Conservation (phyloP, 441 rosid genomes). For the Syzygium syzygioides region DNA sequence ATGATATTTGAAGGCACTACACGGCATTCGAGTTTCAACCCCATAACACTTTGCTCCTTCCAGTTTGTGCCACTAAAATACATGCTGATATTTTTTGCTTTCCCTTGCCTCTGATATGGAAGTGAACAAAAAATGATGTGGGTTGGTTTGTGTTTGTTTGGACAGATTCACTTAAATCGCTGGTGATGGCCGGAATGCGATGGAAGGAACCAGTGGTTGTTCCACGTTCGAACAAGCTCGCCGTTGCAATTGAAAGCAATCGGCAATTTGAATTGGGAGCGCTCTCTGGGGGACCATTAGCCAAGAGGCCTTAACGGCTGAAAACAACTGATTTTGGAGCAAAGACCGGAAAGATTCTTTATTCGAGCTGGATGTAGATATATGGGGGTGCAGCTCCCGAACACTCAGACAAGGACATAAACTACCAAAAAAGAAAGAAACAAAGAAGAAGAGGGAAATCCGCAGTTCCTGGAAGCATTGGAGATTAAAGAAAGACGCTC, state of each 20-base stretch:
- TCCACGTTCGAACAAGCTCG: background rate
- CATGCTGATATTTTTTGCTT: background rate
- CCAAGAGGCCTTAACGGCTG: background rate
- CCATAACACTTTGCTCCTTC: background rate
- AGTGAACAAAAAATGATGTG: background rate
- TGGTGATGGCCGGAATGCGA: background rate
- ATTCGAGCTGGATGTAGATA: background rate
- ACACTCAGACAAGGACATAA: background rate
- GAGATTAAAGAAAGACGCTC: background rate
- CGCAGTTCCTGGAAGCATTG: background rate
- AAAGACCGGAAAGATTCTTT: background rate
- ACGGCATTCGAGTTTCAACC: background rate
- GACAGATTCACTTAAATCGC: background rate
- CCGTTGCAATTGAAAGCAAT: background rate
- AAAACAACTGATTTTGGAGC: background rate
- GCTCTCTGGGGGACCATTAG: background rate
- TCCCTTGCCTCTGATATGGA: background rate
- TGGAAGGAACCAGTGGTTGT: background rate
- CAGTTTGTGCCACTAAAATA: background rate
- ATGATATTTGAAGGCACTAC: background rate
- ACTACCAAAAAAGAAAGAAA: background rate
- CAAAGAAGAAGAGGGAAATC: background rate
- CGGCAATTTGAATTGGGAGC: background rate
- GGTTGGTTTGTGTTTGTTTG: background rate
- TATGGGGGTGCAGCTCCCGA: background rate